Evolutionary conservation across 208 protist genomes (phyloP).

Genomic region (Wallacemonas sp.): DNA sequence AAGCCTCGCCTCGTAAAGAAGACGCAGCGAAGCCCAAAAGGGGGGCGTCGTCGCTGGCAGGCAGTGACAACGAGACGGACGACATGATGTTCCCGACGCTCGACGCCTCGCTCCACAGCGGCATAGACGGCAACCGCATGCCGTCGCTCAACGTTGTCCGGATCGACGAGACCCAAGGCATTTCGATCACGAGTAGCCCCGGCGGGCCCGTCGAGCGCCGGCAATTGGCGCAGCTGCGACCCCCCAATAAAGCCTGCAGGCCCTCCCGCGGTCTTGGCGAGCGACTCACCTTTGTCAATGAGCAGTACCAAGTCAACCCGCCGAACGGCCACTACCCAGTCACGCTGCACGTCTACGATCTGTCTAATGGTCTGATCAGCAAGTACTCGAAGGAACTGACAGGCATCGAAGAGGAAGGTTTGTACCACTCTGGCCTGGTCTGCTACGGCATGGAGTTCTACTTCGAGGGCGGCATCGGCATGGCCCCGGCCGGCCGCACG

Average conservation of each 20-base stretch:
- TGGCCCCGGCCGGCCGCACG: slow-evolving; percentile 53
- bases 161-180: background rate
- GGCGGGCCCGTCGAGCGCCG: background rate
- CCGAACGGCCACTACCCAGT: slow-evolving; percentile 34
- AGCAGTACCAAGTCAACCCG: slow-evolving; percentile 12
- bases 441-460: slow-evolving; percentile 94
- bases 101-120: background rate
- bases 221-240: slow-evolving; percentile 2
- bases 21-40: background rate
- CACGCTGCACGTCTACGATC: slow-evolving; percentile 90
- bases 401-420: slow-evolving; percentile 73
- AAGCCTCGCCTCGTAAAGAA: background rate
- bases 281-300: slow-evolving; percentile 34
- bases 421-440: slow-evolving; percentile 93
- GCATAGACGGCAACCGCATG: background rate
- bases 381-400: slow-evolving; percentile 56
- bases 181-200: background rate
- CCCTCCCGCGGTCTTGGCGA: slow-evolving; percentile 33
- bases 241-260: slow-evolving; percentile 25
- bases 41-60: background rate
- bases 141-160: slow-evolving; percentile 4
- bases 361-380: slow-evolving; percentile 76
- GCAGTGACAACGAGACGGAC: background rate
- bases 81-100: background rate
- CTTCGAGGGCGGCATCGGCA: slow-evolving; percentile 91